phyloP scores from a whole-genome alignment of 345 rosid species.

The Punica granatum region DNA sequence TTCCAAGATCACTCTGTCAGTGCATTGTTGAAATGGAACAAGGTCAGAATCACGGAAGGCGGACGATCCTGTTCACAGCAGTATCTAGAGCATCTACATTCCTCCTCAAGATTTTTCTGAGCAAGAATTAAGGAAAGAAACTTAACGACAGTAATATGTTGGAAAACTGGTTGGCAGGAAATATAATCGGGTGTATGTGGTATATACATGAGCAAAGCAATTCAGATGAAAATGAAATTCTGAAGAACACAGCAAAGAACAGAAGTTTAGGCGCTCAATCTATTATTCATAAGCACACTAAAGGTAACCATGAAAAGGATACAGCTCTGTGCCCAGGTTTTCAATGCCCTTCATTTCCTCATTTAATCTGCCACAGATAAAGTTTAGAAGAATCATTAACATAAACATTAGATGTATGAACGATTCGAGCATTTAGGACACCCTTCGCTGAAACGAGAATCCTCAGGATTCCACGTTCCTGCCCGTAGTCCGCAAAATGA shows the following conservation, averaged over 20 bases:
- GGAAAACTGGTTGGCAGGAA: neutral
- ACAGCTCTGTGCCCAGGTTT: slow-evolving; percentile 58
- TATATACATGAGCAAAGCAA: neutral
- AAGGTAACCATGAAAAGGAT: slow-evolving; percentile 40
- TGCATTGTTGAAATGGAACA: neutral
- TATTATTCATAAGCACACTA: neutral
- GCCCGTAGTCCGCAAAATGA: neutral
- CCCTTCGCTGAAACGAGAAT: neutral
- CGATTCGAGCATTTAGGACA: neutral
- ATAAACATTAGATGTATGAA: neutral
- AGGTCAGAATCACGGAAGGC: slow-evolving; percentile 31
- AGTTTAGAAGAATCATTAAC: neutral
- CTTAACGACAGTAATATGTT: neutral
- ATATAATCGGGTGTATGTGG: neutral
- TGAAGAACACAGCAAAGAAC: neutral
- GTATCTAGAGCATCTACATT: slow-evolving; percentile 77
- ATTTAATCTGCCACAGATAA: slow-evolving; percentile 50
- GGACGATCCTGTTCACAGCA: slow-evolving; percentile 66
- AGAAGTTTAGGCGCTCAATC: neutral
- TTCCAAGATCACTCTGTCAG: neutral
- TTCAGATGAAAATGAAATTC: neutral
- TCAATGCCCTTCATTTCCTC: slow-evolving; percentile 85
- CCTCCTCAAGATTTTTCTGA: slow-evolving; percentile 69
- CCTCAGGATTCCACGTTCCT: neutral
- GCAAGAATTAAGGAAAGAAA: slow-evolving; percentile 30